Evolutionary conservation across 108 stramenopile species (phyloP), one percentile per base, ranked within the genome.

Genomic region (Skeletonema costatum): DNA sequence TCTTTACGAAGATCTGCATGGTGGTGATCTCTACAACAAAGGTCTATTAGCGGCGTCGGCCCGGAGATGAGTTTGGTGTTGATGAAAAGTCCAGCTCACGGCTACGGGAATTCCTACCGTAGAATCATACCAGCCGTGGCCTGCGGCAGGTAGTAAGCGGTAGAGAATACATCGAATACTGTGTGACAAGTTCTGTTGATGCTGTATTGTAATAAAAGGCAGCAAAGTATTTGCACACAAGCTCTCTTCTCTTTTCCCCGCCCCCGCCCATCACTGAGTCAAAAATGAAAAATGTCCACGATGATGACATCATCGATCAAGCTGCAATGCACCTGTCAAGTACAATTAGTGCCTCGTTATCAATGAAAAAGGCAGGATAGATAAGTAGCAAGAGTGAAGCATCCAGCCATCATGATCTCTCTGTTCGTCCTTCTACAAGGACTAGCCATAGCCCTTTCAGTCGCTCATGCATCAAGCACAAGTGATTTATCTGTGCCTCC

Each of bases 1-100:
- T 98, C 91, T 98, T 98, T 35, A 98, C 97, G 85, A 98, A 98
- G 71, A 98, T 97, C 85, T 98, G 96, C 97, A 97, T 97, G 89
- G 87, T 94, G 29, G 44, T 32, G 51, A 56, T 64, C 48, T 69
- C 64, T 68, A 64, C 71, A 60, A 60, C 25, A 39, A 51, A 16
- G 21, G 59, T 64, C 32, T 60, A 51, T 30, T 12, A 35, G 16
- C 68, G 75, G 51, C 35, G 75, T 16, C 50, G 67, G 2, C 19
- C 1, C 53, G 64, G 59, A 41, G 41, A 41, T 29, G 59, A 39
- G 62, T 64, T 64, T 21, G 63, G 16, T 3, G 16, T 3, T 46
- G 44, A 2, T 12, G 5, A 46, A 4, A n/a, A 46, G 2, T 6
- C 44, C 16, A 16, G 44, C 16, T 46, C 2, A 46, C 12, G 41